Percentiles rank a stretch among this genome's conserved stretches.
phyloP scores from a whole-genome alignment of 2,329 filamentous ascomycete species.

The Aspergillus candidus region DNA sequence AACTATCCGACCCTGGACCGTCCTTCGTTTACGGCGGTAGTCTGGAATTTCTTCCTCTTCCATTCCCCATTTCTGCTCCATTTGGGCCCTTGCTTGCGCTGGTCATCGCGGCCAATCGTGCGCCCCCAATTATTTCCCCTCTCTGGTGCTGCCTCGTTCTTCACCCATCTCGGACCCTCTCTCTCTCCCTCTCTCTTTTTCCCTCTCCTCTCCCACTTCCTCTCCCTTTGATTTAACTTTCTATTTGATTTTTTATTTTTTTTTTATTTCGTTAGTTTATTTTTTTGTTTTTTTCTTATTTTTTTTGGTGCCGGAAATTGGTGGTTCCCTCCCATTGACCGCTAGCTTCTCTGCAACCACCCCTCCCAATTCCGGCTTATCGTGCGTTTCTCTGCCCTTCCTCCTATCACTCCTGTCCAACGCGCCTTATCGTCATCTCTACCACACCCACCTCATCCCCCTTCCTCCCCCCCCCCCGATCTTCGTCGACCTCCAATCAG shows the following conservation, averaged over 20 bases:
- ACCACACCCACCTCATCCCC: constrained; percentile 9
- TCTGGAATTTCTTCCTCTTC: constrained; percentile 18
- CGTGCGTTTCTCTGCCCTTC: too few relatives aligned
- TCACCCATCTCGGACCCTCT: neutral
- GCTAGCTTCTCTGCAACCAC: too few relatives aligned
- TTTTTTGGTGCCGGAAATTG: neutral
- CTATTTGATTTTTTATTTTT: constrained; percentile 2
- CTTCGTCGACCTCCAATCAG: constrained; percentile 1
- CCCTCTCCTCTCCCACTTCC: constrained; percentile 5
- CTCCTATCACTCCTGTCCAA: too few relatives aligned
- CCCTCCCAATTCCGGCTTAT: too few relatives aligned
- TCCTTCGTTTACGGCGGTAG: constrained; percentile 31
- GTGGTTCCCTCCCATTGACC: too few relatives aligned
- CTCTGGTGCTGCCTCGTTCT: constrained; percentile 5
- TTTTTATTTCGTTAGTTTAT: constrained; percentile 4
- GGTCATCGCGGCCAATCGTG: too few relatives aligned
- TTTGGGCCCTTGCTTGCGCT: neutral
- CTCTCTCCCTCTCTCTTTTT: constrained; percentile 1
- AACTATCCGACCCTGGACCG: constrained; percentile 1
- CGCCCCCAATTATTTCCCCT: too few relatives aligned
- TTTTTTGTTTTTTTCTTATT: constrained; percentile 3
- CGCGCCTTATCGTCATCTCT: neutral
- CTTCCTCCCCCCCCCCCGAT: constrained; percentile 3
- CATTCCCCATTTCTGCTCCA: constrained; percentile 1
- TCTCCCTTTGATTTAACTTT: neutral